phyloP scores from a whole-genome alignment of 2,329 filamentous ascomycete species.

The Drechmeria coniospora region DNA sequence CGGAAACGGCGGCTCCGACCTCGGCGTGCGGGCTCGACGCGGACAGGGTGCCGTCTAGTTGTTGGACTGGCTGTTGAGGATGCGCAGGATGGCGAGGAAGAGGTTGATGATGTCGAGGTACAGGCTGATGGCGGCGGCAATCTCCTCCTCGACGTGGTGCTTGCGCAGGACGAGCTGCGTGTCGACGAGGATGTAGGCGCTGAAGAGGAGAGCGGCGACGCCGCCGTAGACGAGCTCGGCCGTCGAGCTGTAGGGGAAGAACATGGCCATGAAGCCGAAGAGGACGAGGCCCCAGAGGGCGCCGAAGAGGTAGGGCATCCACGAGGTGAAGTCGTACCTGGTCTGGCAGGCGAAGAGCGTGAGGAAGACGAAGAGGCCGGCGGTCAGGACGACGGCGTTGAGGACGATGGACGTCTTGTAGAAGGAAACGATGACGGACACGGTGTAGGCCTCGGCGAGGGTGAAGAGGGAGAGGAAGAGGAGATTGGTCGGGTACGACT shows the following conservation, averaged over 20 bases:
- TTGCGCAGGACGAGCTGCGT: slow-evolving; percentile 91
- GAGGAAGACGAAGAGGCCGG: slow-evolving; percentile 64
- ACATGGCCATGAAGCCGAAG: slow-evolving; percentile 83
- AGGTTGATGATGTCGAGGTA: slow-evolving; percentile 96
- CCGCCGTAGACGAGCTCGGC: slow-evolving; percentile 77
- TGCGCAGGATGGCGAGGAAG: slow-evolving; percentile 88
- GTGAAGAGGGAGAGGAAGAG: slow-evolving; percentile 87
- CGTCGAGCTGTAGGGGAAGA: slow-evolving; percentile 72
- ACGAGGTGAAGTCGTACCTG: slow-evolving; percentile 95
- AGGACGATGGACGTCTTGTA: slow-evolving; percentile 75
- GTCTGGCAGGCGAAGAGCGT: slow-evolving; percentile 89
- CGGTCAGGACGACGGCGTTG: slow-evolving; percentile 78
- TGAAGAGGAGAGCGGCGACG: slow-evolving; percentile 74
- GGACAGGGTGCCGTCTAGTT: slow-evolving; percentile 46
- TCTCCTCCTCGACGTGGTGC: slow-evolving; percentile 96
- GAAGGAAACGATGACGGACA: slow-evolving; percentile 85
- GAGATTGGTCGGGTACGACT: slow-evolving; percentile 87
- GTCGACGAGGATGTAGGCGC: slow-evolving; percentile 86
- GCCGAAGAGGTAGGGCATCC: slow-evolving; percentile 91
- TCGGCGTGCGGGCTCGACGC: no score
- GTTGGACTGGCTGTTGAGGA: slow-evolving; percentile 89
- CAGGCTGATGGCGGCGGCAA: slow-evolving; percentile 83
- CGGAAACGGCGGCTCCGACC: no score
- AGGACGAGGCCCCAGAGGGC: slow-evolving; percentile 79
- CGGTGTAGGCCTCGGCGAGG: slow-evolving; percentile 78